Evolutionary conservation across 169 alveolate genomes (phyloP).

Genomic region (Plasmodium fragile): DNA sequence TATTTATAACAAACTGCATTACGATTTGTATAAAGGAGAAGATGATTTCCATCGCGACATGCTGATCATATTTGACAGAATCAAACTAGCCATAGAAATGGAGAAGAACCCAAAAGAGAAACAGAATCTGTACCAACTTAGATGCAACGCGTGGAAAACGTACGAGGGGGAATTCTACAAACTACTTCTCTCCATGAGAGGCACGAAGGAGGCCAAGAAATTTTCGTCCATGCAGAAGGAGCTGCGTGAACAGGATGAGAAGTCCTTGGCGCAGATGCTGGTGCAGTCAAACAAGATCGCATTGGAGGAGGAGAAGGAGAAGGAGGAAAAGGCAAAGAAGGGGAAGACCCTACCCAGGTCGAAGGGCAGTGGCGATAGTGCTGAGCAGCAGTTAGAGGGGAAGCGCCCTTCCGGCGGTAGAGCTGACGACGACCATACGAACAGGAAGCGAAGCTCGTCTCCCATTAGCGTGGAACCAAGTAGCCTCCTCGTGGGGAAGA

Average conservation of each 20-base stretch:
- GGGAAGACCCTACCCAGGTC: neutral
- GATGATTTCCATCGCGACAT: conserved; percentile 33
- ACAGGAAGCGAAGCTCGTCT: neutral
- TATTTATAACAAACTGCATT: conserved; percentile 37
- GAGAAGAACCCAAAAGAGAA: conserved; percentile 12
- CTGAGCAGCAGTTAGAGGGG: neutral
- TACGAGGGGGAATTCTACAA: conserved; percentile 57
- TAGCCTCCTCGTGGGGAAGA: neutral
- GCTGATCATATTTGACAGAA: conserved; percentile 2
- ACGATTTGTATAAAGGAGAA: conserved; percentile 40
- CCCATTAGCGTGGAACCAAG: neutral
- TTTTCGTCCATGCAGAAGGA: neutral
- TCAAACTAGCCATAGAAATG: conserved; percentile 4
- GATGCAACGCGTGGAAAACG: conserved; percentile 17
- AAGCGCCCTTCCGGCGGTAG: neutral
- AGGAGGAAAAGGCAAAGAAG: neutral
- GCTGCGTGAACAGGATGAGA: conserved; percentile 4
- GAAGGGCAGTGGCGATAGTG: neutral
- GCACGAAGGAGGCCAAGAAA: conserved; percentile 45
- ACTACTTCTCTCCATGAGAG: conserved; percentile 18
- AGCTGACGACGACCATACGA: neutral
- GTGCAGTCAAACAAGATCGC: neutral
- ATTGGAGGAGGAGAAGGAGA: neutral
- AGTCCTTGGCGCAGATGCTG: neutral
- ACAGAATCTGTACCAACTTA: neutral